Conservation (phyloP, 441 rosid species). For the Euphorbia schlechtendalii region DNA sequence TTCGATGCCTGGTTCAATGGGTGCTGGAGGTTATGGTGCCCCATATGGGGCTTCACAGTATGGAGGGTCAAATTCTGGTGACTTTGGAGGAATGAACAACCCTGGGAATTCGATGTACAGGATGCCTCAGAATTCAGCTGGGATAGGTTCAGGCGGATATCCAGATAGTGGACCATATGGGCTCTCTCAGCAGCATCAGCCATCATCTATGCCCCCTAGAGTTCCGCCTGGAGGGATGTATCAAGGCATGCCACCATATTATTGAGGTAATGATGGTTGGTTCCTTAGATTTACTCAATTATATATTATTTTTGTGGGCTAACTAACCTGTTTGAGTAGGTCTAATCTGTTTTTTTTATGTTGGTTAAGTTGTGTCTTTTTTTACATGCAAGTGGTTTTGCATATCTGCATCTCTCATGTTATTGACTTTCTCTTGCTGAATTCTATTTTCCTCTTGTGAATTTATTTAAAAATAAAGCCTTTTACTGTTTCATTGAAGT, state of each 20-base stretch:
- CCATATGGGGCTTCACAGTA: constrained; percentile 41
- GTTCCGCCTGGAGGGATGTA: constrained; percentile 83
- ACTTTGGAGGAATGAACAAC: constrained; percentile 35
- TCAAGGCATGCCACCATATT: constrained; percentile 66
- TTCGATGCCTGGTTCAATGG: constrained; percentile 27
- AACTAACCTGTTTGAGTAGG: not conserved
- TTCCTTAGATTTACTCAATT: not conserved
- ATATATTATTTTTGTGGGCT: not conserved
- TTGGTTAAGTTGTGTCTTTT: not conserved
- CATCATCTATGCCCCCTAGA: constrained; percentile 56
- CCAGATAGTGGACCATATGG: constrained; percentile 60
- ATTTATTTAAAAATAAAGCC: not conserved
- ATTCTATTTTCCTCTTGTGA: not conserved
- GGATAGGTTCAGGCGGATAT: constrained; percentile 59
- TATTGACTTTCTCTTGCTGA: not conserved
- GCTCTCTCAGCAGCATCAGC: constrained; percentile 59
- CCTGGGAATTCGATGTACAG: constrained; percentile 47
- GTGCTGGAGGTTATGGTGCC: constrained; percentile 41
- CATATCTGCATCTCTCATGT: not conserved
- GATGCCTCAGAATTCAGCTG: constrained; percentile 49
- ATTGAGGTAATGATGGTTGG: constrained; percentile 43
- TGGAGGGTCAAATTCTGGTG: constrained; percentile 45
- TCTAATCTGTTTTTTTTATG: not conserved
- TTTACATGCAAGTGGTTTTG: not conserved
- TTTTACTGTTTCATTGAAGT: not conserved